Base-by-base conservation (phyloP, 2,329 filamentous ascomycete genomes). In the Diaporthe helianthi region DNA sequence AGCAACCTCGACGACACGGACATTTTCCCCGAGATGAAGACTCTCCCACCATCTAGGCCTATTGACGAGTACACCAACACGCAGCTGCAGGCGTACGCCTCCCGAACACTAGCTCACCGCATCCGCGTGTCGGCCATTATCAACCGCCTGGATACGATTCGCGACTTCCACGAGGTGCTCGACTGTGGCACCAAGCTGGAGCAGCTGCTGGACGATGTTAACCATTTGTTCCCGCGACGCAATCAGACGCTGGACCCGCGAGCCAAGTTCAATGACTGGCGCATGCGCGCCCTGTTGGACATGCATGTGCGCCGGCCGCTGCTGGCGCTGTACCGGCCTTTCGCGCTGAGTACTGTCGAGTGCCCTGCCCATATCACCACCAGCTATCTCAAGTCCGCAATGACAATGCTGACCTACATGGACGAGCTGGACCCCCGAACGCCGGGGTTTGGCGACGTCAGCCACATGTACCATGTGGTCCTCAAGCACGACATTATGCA, bases 401-500 rank as follows among this genome's bases (percentile, higher is more conserved):
- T 87, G 81, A 81, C 84, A 19, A 81, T 88, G n/a, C 78, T 87
- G 58, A 84, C 82, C 17, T 87, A 86, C 69, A 77, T 87, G 53
- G 85, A 87, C 71, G 85, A 87, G 71, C 76, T 87, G 7, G 85
- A 87, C 69, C 82, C 84, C 0, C 75, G 78, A 29, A 78, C 81
- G 6, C 78, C 82, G 2, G 81, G 83, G 55, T 87, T 84, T 64
- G 77, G 80, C 49, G 82, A 84, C 51, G 79, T 86, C 29, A 80
- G 80, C 72, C 83, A 85, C 69, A 84, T 87, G 80, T 85, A 86
- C 67, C 81, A 86, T 69, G 80, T 86, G 60, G 79, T 86, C 13
- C 75, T 88, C 44, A 86, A 84, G 73, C 81, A 83, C 70, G 86
- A 88, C 71, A 84, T 88, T 29, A 78, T 87, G 24, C 85, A 87